A percentile compares a stretch with the other conserved stretches of the same genome.
These are phyloP conservation scores for Cercospora zeae-maydis DNA, from an alignment of 2,329 filamentous ascomycete species.

Conservation along the genomic window DNA sequence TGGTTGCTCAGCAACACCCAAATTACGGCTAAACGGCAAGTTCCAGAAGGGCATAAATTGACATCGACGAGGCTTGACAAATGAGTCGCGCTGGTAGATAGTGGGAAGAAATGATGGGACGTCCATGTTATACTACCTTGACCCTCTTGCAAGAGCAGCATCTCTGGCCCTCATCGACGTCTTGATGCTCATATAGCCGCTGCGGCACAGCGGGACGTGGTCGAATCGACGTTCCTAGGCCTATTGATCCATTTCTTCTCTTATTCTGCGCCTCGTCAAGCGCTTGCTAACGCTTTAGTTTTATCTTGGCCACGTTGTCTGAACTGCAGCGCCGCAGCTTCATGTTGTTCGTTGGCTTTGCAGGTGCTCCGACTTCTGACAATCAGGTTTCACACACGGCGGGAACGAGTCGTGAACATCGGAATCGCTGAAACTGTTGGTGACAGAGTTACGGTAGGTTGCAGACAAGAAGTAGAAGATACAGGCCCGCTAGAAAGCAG, in stretches of 20 bases:
- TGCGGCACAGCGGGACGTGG: conserved; percentile 5
- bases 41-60: background rate
- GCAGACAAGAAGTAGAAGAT: background rate
- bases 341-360: background rate
- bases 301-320: background rate
- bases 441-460: background rate
- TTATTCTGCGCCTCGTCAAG: background rate
- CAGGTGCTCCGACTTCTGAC: background rate
- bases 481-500: background rate
- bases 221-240: background rate
- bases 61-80: background rate
- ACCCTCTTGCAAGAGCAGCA: background rate
- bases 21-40: background rate
- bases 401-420: background rate
- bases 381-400: background rate
- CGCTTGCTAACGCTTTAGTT: background rate
- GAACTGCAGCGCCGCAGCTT: background rate
- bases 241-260: background rate
- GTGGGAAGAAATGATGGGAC: background rate
- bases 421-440: background rate
- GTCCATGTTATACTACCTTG: background rate
- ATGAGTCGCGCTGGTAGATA: background rate
- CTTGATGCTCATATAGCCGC: background rate
- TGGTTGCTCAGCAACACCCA: background rate
- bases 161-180: background rate